Evolutionary conservation across 331 rosid species (phyloP).

Genomic region (Rhamnella rubrinervis): DNA sequence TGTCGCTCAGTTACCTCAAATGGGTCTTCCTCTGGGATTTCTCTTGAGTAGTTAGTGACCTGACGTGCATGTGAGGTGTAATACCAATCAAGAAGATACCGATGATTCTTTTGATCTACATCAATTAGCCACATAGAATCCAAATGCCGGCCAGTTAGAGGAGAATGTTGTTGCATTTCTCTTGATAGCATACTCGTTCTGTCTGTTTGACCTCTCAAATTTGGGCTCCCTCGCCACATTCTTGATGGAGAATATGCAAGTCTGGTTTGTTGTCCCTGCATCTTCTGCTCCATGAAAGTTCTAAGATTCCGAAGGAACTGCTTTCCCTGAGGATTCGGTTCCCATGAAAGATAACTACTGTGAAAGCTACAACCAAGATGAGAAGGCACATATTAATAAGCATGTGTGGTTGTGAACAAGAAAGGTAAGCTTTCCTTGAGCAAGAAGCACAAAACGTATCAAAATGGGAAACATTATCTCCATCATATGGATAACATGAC

Average conservation of each 20-base stretch:
- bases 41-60: constrained; percentile 9
- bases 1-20: constrained; percentile 38
- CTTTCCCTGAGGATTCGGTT: constrained; percentile 65
- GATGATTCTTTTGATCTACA: constrained; percentile 57
- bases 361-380: constrained; percentile 64
- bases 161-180: constrained; percentile 41
- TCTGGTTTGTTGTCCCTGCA: constrained; percentile 38
- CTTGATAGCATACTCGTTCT: constrained; percentile 36
- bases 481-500: too few species aligned
- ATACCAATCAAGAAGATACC: constrained; percentile 85
- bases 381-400: constrained; percentile 17
- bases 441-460: background rate
- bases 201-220: constrained; percentile 38
- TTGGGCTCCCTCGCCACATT: constrained; percentile 47
- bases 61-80: constrained; percentile 51
- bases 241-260: constrained; percentile 44
- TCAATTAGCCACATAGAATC: constrained; percentile 62
- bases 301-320: constrained; percentile 55
- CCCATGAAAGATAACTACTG: constrained; percentile 82
- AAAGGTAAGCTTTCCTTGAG: background rate
- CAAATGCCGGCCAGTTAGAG: constrained; percentile 45
- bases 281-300: constrained; percentile 62
- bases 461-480: too few species aligned
- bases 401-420: background rate
- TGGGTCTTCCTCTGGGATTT: constrained; percentile 36